Conservation (phyloP, 331 rosid species). For the Pyrus hybrid region DNA sequence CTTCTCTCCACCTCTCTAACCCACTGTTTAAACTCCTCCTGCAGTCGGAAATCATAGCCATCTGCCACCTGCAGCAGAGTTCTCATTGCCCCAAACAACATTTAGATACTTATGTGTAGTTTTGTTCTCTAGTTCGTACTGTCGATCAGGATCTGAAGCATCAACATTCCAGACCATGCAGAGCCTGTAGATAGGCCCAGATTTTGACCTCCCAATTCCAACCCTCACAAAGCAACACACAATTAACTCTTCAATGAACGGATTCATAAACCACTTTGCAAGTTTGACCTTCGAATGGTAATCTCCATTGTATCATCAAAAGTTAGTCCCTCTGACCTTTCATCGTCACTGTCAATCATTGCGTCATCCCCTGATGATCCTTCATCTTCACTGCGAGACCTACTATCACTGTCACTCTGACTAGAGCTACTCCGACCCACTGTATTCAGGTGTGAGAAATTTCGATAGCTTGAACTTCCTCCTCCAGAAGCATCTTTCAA, state of each 20-base stretch:
- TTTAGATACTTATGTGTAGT: conserved; percentile 73
- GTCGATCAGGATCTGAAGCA: conserved; percentile 65
- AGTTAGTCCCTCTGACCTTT: conserved; percentile 46
- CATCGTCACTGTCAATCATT: conserved; percentile 77
- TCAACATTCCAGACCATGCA: conserved; percentile 90
- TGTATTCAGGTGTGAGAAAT: conserved; percentile 49
- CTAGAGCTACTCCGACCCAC: conserved; percentile 62
- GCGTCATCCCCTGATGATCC: conserved; percentile 59
- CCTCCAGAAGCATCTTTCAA: conserved; percentile 48
- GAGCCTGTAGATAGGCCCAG: conserved; percentile 76
- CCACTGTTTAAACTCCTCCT: conserved; percentile 89
- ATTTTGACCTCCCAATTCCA: conserved; percentile 84
- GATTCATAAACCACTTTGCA: conserved; percentile 87
- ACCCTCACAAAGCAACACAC: conserved; percentile 96
- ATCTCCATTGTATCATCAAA: conserved; percentile 76
- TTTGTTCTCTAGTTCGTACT: conserved; percentile 69
- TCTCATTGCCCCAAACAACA: conserved; percentile 87
- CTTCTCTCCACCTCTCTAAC: conserved; percentile 73
- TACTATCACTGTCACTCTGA: conserved; percentile 76
- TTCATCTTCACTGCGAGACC: conserved; percentile 71
- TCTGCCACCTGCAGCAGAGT: conserved; percentile 98
- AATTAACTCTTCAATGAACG: conserved; percentile 88
- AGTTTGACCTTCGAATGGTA: conserved; percentile 79
- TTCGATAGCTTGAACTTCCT: conserved; percentile 36
- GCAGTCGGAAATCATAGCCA: conserved; percentile 91